Percentiles rank a stretch among this genome's conserved stretches.
Conservation (phyloP, 495 filamentous ascomycete genomes). For the Mycothermus thermophilus region DNA sequence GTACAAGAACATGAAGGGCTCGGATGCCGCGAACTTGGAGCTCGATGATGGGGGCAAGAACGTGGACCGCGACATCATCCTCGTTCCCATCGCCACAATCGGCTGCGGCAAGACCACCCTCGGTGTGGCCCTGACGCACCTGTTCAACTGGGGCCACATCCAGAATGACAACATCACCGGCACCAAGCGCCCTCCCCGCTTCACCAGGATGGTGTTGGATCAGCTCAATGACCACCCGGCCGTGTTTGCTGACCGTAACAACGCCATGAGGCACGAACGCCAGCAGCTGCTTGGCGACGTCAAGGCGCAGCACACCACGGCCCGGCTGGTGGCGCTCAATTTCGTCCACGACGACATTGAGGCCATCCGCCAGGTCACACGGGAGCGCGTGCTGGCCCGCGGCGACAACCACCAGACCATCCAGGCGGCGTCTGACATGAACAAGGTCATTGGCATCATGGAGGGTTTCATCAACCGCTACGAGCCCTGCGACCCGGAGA, state of each 20-base stretch:
- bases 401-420: constrained; percentile 99
- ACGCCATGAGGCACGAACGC: constrained; percentile 76
- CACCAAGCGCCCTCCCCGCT: constrained; percentile 55
- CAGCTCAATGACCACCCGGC: constrained; percentile 46
- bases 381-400: constrained; percentile 62
- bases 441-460: constrained; percentile 81
- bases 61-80: constrained; percentile 50
- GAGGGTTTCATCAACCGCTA: constrained; percentile 83
- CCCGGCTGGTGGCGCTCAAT: constrained; percentile 77
- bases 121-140: constrained; percentile 61
- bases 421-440: constrained; percentile 52
- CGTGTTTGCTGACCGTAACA: constrained; percentile 88
- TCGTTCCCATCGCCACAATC: constrained; percentile 80
- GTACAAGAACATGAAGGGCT: constrained; percentile 67
- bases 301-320: constrained; percentile 39
- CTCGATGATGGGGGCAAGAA: constrained; percentile 21
- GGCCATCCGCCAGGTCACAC: constrained; percentile 58
- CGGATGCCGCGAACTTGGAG: constrained; percentile 45
- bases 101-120: constrained; percentile 96
- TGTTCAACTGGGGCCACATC: constrained; percentile 88
- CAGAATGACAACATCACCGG: constrained; percentile 95
- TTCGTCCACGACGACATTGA: constrained; percentile 68
- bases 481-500: constrained; percentile 51
- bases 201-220: constrained; percentile 51
- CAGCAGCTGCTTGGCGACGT: constrained; percentile 76